Evolutionary conservation across 2,329 filamentous ascomycete species (phyloP), one percentile per base, ranked within the genome.

Genomic region (Ophiostoma pallidulum): DNA sequence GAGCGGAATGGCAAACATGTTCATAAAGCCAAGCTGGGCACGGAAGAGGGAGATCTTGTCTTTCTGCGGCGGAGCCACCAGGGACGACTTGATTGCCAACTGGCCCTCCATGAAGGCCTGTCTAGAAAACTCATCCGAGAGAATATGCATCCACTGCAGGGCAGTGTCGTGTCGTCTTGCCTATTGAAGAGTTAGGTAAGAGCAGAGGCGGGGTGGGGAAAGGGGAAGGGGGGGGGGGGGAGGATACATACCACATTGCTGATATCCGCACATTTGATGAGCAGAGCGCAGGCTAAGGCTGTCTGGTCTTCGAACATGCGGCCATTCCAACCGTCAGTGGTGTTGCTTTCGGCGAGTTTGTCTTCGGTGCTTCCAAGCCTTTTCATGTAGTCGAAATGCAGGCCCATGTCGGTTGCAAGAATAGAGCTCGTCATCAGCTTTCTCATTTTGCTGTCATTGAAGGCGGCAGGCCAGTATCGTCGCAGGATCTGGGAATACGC

Each of bases 181-280:
- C 86, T 91, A 53, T n/a, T 29, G 4, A 18, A 18, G 4, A 16
- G 49, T 59, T 19, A 58, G 56, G 28, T 37, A 26, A 14, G 19
- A 28, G 0, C 12, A 14, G 3, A 50, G 24, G 3, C 16, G 20
- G 8, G 9, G n/a, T 2, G 49, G 18, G 32, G 20, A 37, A 32
- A 29, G 36, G 22, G 18, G 33, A 43, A 14, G 20, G 8, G 9
- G n/a, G 3, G 49, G 18, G 32, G 20, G 35, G 28, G 26, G 36
- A 22, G 18, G 33, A 43, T 12, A 82, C 86, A 64, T 75, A 91
- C 86, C 63, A 97, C 92, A 62, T 98, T 98, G 68, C 91, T 96
- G 60, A 98, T 97, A 64, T 98, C 92, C 33, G 92, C 92, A 62
- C 92, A 97, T 64, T 98, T 98, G 67, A 98, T 96, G 50, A 98